Base-by-base conservation (phyloP, 805 yeast genomes). In the Kodamaea hsintzibuensis region DNA sequence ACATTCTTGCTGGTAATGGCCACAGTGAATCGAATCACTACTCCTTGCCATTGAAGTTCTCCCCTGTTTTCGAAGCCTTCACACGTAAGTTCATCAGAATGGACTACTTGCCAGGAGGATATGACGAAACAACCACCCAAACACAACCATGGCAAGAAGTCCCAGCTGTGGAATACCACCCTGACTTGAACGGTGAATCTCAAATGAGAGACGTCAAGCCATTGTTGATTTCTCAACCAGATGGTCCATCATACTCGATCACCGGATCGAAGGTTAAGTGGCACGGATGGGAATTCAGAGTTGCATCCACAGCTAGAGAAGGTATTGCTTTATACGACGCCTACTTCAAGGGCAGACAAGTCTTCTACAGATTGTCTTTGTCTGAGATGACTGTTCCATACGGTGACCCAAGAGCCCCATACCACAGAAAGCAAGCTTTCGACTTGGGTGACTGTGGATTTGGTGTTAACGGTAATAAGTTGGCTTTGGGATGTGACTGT, bases 341-440 rank as follows among this genome's bases (percentile, higher is more conserved):
- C 50, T 75, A 74, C 65, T 88, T 86, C 77, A 86, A 87, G 69
- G 93, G 92, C 50, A 83, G 95, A 72, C 85, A 88, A 48, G 73
- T 84, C 44, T 81, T 88, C 65, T 88, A 88, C 79, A 80, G 95
- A 74, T 69, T 87, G 47, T 80, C 91, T 2, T 72, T 88, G 61
- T 82, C 88, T 52, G 96, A 88, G 72, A 88, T 89, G 96, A 88
- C 93, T 42, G 96, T 89, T 58, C 95, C 95, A 35, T 88, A 89
- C 66, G 92, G 90, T 68, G 93, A 88, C 68, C 91, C 92, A 64
- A 80, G 93, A 71, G 84, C 85, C 46, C 95, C 95, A 58, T 85
- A 79, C 75, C 91, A 87, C 73, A 82, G 93, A 80, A 88, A 89
- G 75, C 92, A 87, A 76, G 95, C 95, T 35, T 88, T 88, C 61